A percentile compares a stretch with the other conserved stretches of the same genome.
Conservation (phyloP, 1,284 basidiomycete species). For the Ustilago shanxiensis region DNA sequence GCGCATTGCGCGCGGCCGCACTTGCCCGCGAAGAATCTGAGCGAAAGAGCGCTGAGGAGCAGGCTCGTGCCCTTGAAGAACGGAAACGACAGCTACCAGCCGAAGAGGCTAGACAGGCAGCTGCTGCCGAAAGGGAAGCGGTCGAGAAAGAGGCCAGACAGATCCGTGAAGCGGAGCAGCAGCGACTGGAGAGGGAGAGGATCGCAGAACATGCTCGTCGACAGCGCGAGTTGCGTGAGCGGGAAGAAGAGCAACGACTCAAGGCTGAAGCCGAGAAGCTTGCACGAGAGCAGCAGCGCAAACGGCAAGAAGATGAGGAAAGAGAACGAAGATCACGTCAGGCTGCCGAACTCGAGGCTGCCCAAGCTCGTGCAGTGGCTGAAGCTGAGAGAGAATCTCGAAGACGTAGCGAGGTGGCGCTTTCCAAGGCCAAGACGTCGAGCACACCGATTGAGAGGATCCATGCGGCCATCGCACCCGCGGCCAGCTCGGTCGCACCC, state of each 20-base stretch:
- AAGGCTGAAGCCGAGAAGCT: slow-evolving; percentile 25
- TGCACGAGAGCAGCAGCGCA: slow-evolving; percentile 25
- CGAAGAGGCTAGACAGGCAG: slow-evolving; percentile 30
- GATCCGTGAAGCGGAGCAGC: slow-evolving; percentile 23
- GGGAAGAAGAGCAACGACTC: slow-evolving; percentile 29
- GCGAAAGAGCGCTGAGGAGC: slow-evolving; percentile 33
- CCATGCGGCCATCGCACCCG: slow-evolving; percentile 15
- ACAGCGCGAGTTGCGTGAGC: slow-evolving; percentile 33
- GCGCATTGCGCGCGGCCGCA: slow-evolving; percentile 49
- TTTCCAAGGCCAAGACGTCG: slow-evolving; percentile 2
- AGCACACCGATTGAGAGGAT: slow-evolving; percentile 18
- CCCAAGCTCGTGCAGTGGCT: slow-evolving; percentile 3
- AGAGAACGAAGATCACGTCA: slow-evolving; percentile 16
- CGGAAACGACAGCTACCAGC: slow-evolving; percentile 21
- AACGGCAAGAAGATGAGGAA: slow-evolving; percentile 17
- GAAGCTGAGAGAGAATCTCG: slow-evolving; percentile 16
- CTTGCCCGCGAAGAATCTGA: slow-evolving; percentile 46
- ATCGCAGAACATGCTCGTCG: slow-evolving; percentile 31
- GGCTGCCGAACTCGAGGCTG: slow-evolving; percentile 18
- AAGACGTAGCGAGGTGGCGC: slow-evolving; percentile 2
- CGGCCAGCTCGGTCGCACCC: slow-evolving; percentile 23
- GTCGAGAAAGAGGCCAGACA: slow-evolving; percentile 15
- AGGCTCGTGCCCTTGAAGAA: slow-evolving; percentile 37
- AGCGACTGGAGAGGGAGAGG: slow-evolving; percentile 40
- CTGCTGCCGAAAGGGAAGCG: slow-evolving; percentile 32